Evolutionary conservation across 1,284 basidiomycete species (phyloP).

Genomic region (Ganoderma lingzhi): DNA sequence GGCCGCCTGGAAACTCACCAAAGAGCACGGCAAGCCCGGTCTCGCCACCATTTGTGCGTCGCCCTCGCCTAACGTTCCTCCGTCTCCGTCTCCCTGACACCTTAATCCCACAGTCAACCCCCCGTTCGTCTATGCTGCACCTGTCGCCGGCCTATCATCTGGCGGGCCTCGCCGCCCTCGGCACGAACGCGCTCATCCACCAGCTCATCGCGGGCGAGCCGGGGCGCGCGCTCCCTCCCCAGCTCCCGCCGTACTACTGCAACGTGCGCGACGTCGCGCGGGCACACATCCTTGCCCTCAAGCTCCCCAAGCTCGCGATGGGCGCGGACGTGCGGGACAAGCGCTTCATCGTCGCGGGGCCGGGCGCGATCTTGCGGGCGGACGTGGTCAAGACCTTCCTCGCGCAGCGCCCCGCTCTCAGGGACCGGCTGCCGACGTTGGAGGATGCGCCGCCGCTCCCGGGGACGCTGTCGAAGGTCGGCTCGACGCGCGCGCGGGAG

Average conservation of each 20-base stretch:
- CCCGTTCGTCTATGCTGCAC: slow-evolving; percentile 29
- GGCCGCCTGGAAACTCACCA: slow-evolving; percentile 39
- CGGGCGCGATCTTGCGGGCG: slow-evolving; percentile 15
- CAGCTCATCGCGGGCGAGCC: slow-evolving; percentile 25
- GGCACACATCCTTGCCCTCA: slow-evolving; percentile 33
- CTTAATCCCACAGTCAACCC: slow-evolving; percentile 26
- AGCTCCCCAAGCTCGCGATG: slow-evolving; percentile 19
- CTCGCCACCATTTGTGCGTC: slow-evolving; percentile 36
- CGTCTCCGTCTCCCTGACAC: background rate
- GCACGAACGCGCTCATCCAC: slow-evolving; percentile 26
- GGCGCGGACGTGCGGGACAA: slow-evolving; percentile 28
- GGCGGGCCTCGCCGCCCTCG: slow-evolving; percentile 10
- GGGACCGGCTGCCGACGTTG: slow-evolving; percentile 25
- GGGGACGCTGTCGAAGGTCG: slow-evolving; percentile 16
- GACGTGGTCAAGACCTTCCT: slow-evolving; percentile 35
- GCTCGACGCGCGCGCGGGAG: slow-evolving; percentile 32
- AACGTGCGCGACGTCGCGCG: slow-evolving; percentile 42
- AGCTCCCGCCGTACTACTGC: slow-evolving; percentile 23
- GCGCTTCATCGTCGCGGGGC: slow-evolving; percentile 37
- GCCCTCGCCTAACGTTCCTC: too few species aligned
- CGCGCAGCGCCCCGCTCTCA: slow-evolving; percentile 35
- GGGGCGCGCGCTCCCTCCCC: slow-evolving; percentile 17
- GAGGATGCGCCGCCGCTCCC: slow-evolving; percentile 15
- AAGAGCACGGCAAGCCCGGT: slow-evolving; percentile 35
- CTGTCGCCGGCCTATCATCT: slow-evolving; percentile 12